A percentile compares a stretch with the other conserved stretches of the same genome.
Conservation (phyloP, 1,284 basidiomycete genomes). For the Pascua guehoae region DNA sequence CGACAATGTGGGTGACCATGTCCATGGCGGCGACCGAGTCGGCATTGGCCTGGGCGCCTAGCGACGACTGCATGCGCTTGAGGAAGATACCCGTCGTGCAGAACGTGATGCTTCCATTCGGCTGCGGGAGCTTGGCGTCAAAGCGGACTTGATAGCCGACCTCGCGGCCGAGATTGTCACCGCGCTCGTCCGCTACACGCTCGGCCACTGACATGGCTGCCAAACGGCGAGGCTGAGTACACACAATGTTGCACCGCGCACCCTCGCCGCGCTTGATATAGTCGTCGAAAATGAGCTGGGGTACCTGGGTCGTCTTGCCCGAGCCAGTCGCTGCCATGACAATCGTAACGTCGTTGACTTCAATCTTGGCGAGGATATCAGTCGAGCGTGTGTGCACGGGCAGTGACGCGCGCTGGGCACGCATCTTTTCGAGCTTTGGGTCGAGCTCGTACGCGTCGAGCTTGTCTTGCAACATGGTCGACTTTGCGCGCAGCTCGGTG, state of each 20-base stretch:
- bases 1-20: slow-evolving; percentile 81
- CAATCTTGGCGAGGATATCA: slow-evolving; percentile 67
- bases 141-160: slow-evolving; percentile 94
- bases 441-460: slow-evolving; percentile 64
- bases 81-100: slow-evolving; percentile 93
- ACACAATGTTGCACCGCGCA: slow-evolving; percentile 83
- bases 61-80: slow-evolving; percentile 76
- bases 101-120: slow-evolving; percentile 80
- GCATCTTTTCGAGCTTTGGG: slow-evolving; percentile 64
- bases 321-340: slow-evolving; percentile 94
- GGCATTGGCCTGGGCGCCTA: slow-evolving; percentile 52
- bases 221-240: slow-evolving; percentile 88
- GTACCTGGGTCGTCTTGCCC: slow-evolving; percentile 94
- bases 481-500: slow-evolving; percentile 56
- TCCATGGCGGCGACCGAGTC: slow-evolving; percentile 58
- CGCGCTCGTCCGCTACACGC: slow-evolving; percentile 86
- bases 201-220: slow-evolving; percentile 91
- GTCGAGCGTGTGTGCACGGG: slow-evolving; percentile 69
- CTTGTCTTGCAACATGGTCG: slow-evolving; percentile 57
- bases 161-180: slow-evolving; percentile 65
- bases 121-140: slow-evolving; percentile 73
- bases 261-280: slow-evolving; percentile 75
- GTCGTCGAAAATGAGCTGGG: slow-evolving; percentile 86
- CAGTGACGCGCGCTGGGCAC: slow-evolving; percentile 62
- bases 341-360: slow-evolving; percentile 79